These are phyloP conservation scores for Nicotiana otophora DNA, from an alignment of 257 asterid species.

Conservation along the genomic window DNA sequence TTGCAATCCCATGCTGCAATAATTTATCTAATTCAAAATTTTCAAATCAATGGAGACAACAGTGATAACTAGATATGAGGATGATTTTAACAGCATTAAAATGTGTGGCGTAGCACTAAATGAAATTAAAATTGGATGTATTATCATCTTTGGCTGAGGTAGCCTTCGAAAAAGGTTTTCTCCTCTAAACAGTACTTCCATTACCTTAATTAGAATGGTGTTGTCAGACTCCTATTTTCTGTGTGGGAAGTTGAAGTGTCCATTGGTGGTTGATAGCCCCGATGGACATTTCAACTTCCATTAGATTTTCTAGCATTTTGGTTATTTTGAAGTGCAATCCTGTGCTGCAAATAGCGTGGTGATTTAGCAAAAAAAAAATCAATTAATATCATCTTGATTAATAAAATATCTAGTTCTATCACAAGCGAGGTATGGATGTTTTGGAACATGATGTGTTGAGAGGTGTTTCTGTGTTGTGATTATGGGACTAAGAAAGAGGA, in stretches of 20 bases:
- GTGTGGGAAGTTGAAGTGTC: background rate
- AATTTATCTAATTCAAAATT: background rate
- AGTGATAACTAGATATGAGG: background rate
- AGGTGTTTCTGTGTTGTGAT: background rate
- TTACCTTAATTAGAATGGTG: background rate
- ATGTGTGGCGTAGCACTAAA: background rate
- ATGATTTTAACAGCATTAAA: background rate
- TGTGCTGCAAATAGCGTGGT: background rate
- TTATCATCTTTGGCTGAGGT: conserved; percentile 92
- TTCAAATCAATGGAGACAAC: background rate
- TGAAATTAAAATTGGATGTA: conserved; percentile 60
- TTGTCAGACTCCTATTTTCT: background rate
- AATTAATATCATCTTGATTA: too few species aligned
- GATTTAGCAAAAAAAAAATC: background rate
- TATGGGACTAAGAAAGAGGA: background rate
- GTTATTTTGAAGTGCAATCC: background rate
- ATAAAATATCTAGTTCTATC: background rate
- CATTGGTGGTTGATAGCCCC: background rate
- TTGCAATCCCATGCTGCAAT: background rate
- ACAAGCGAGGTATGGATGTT: background rate
- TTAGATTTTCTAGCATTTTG: background rate
- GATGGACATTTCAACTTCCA: background rate
- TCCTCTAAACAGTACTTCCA: background rate
- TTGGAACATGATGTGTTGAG: background rate
- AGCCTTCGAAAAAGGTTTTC: conserved; percentile 86